phyloP scores from a whole-genome alignment of 2,329 filamentous ascomycete species.

The Monosporascus sp. region DNA sequence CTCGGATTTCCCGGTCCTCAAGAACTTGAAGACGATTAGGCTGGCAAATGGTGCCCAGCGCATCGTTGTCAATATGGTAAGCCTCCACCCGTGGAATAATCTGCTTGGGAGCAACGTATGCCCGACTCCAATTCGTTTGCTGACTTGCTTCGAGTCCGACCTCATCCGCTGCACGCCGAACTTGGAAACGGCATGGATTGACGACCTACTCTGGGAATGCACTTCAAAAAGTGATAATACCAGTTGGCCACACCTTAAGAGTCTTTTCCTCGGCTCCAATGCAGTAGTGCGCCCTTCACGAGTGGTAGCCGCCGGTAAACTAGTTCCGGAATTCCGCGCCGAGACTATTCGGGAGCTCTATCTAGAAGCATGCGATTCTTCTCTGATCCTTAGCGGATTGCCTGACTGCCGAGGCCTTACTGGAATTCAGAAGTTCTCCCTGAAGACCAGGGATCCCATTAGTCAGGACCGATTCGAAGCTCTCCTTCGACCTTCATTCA shows the following conservation, averaged over 20 bases:
- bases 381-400: no score
- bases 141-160: slow-evolving; percentile 8
- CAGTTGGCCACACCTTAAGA: slow-evolving; percentile 4
- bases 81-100: background rate
- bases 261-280: slow-evolving; percentile 9
- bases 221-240: background rate
- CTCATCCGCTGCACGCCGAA: slow-evolving; percentile 16
- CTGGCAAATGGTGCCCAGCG: background rate
- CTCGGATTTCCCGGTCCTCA: background rate
- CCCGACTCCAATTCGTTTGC: background rate
- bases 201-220: slow-evolving; percentile 2
- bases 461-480: background rate
- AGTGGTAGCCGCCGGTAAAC: background rate
- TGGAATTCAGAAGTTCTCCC: background rate
- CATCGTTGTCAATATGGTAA: background rate
- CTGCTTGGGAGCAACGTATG: background rate
- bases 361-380: background rate
- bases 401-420: background rate
- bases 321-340: background rate
- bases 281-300: background rate
- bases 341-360: background rate
- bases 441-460: background rate
- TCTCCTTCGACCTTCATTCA: slow-evolving; percentile 13
- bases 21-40: background rate
- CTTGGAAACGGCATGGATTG: slow-evolving; percentile 19